Conservation (phyloP, 129 eudicot genomes). For the Helichrysum umbraculigerum region DNA sequence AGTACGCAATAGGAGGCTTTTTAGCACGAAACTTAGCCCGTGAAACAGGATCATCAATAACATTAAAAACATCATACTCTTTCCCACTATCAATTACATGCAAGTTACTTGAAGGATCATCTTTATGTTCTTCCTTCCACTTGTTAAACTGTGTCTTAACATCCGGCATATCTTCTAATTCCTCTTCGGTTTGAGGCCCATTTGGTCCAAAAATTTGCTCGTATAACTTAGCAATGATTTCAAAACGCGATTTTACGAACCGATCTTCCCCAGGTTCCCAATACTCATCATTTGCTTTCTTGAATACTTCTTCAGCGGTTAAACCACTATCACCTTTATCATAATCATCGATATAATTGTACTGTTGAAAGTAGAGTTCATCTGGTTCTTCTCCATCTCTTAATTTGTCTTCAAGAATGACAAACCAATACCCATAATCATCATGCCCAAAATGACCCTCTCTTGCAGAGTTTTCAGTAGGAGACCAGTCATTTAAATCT, state of each 20-base stretch:
- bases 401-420: conserved; percentile 85
- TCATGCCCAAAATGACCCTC: conserved; percentile 96
- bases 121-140: conserved; percentile 87
- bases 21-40: conserved; percentile 61
- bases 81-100: conserved; percentile 89
- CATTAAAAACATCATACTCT: conserved; percentile 58
- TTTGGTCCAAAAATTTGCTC: conserved; percentile 97
- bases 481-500: conserved; percentile 93
- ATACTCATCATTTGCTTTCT: conserved; percentile 89
- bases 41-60: conserved; percentile 77
- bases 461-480: conserved; percentile 79
- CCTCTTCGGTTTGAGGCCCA: conserved; percentile 94
- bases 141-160: conserved; percentile 66
- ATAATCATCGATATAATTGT: conserved; percentile 74
- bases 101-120: conserved; percentile 69
- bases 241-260: conserved; percentile 61
- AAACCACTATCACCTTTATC: conserved; percentile 90
- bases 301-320: conserved; percentile 62
- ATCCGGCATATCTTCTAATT: conserved; percentile 88
- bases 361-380: conserved; percentile 80
- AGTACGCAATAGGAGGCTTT: conserved; percentile 84
- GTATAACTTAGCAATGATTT: conserved; percentile 66
- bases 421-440: conserved; percentile 96
- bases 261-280: conserved; percentile 99
- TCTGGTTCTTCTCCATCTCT: conserved; percentile 89